Percentiles rank a stretch among this genome's conserved stretches.
Conservation (phyloP, 2,329 filamentous ascomycete species). For the Trichoderma asperellum region DNA sequence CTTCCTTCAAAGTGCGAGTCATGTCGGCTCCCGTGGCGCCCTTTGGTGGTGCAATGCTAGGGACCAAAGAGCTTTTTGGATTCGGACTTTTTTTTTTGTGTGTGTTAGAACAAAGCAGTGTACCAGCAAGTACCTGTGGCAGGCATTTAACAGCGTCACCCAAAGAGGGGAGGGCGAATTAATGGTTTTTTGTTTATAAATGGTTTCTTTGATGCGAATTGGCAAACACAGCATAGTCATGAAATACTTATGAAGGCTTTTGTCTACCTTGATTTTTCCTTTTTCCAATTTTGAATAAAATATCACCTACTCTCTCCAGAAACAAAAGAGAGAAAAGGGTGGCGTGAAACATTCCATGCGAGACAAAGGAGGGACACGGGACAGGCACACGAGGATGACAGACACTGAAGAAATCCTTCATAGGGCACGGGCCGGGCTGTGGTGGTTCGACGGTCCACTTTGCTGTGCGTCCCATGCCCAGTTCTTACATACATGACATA, state of each 20-base stretch:
- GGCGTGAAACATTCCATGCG: slow-evolving; percentile 22
- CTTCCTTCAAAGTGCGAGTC: background rate
- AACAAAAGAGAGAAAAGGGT: background rate
- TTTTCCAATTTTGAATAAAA: background rate
- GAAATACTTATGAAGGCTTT: background rate
- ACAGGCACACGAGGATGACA: slow-evolving; percentile 18
- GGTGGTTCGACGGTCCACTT: slow-evolving; percentile 16
- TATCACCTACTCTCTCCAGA: background rate
- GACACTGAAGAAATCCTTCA: slow-evolving; percentile 13
- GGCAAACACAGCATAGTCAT: background rate
- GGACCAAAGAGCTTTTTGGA: background rate
- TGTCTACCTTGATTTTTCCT: background rate
- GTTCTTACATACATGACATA: slow-evolving; percentile 1
- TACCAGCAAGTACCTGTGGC: background rate
- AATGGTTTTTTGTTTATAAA: background rate
- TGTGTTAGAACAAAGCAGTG: background rate
- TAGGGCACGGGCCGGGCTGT: slow-evolving; percentile 18
- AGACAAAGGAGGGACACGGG: slow-evolving; percentile 24
- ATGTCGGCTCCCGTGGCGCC: slow-evolving; percentile 5
- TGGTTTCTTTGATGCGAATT: background rate
- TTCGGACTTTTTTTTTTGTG: background rate
- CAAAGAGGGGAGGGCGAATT: slow-evolving; percentile 8
- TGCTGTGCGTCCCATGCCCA: background rate
- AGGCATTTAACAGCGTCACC: background rate
- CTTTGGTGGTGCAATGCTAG: slow-evolving; percentile 6